phyloP scores from a whole-genome alignment of 2,329 filamentous ascomycete genomes.

The Triangularia verruculosa region DNA sequence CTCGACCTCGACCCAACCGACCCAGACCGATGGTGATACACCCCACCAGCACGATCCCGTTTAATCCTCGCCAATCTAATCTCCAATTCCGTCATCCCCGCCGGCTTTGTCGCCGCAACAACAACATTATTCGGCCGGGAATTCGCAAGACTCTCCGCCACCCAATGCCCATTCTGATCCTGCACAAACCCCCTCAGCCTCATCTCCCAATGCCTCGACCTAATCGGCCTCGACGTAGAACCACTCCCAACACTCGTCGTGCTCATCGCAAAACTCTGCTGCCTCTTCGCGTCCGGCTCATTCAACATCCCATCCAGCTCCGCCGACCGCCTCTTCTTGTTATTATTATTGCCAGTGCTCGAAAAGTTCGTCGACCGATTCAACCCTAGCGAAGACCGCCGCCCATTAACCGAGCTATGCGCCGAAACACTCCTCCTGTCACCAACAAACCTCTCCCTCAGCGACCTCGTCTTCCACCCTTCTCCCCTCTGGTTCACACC shows the following conservation, averaged over 20 bases:
- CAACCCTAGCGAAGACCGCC: slow-evolving; percentile 24
- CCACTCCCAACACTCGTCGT: not conserved
- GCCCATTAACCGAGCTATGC: slow-evolving; percentile 23
- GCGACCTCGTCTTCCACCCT: slow-evolving; percentile 28
- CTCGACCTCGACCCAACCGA: not conserved
- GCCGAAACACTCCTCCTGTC: slow-evolving; percentile 25
- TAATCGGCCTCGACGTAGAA: slow-evolving; percentile 10
- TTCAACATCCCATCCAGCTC: slow-evolving; percentile 17
- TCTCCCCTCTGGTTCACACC: slow-evolving; percentile 19
- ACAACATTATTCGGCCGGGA: not conserved
- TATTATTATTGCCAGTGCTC: not conserved
- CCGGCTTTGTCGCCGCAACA: not conserved
- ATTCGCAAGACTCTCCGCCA: slow-evolving; percentile 42
- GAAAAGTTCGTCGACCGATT: slow-evolving; percentile 24
- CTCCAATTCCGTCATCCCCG: not conserved
- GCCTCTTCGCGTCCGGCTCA: slow-evolving; percentile 29
- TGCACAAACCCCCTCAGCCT: slow-evolving; percentile 41
- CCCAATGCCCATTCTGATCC: slow-evolving; percentile 51
- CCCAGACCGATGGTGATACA: too few species aligned
- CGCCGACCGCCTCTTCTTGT: slow-evolving; percentile 23
- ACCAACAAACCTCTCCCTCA: slow-evolving; percentile 28
- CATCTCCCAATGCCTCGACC: slow-evolving; percentile 38
- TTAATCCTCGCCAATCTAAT: not conserved
- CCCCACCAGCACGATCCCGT: not conserved
- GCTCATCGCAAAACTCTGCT: slow-evolving; percentile 1